These are phyloP conservation scores for Tremella fuciformis DNA, from an alignment of 768 basidiomycete genomes.

Conservation along the genomic window DNA sequence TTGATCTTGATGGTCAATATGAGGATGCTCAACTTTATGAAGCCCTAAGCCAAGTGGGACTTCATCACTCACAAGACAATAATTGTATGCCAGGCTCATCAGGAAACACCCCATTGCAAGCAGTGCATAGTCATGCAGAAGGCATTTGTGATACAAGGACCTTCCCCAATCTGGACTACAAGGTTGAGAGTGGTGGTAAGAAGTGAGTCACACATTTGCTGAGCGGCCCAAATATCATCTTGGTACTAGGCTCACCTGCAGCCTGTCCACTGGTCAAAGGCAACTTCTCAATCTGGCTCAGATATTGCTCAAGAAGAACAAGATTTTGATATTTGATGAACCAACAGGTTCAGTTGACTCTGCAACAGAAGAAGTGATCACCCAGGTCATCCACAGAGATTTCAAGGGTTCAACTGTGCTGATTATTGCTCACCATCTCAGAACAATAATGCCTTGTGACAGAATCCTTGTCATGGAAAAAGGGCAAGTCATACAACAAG, in stretches of 20 bases:
- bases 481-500: slow-evolving; percentile 38
- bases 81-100: not conserved
- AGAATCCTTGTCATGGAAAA: slow-evolving; percentile 49
- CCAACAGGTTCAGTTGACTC: slow-evolving; percentile 36
- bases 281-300: not conserved
- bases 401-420: slow-evolving; percentile 38
- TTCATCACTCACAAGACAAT: not conserved
- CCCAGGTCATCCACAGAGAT: slow-evolving; percentile 33
- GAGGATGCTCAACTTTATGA: not conserved
- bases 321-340: slow-evolving; percentile 5
- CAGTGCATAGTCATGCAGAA: too few species aligned
- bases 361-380: slow-evolving; percentile 42
- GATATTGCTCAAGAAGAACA: not conserved
- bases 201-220: too few species aligned
- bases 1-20: not conserved
- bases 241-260: not conserved
- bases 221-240: not conserved
- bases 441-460: slow-evolving; percentile 44
- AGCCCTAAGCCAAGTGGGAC: not conserved
- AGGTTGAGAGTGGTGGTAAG: slow-evolving; percentile 40
- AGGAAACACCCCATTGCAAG: too few species aligned
- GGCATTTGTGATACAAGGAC: slow-evolving; percentile 21
- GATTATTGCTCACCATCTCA: slow-evolving; percentile 45
- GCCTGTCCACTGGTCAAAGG: not conserved
- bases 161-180: slow-evolving; percentile 38